Percentiles rank a stretch among this genome's conserved stretches.
Evolutionary conservation across 345 rosid genomes (phyloP).

Genomic region (Brassica cretica): DNA sequence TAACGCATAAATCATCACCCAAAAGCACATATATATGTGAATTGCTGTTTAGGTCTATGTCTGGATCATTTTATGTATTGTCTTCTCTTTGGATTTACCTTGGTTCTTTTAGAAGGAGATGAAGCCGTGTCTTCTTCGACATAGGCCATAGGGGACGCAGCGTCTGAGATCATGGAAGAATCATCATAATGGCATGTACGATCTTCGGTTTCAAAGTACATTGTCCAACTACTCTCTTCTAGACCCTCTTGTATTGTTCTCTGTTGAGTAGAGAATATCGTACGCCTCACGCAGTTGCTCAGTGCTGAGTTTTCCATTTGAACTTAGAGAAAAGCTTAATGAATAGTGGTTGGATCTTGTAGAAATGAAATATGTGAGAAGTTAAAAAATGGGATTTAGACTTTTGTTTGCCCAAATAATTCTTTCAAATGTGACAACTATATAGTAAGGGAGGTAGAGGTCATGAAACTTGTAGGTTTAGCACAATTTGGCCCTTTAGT

Average conservation of each 20-base stretch:
- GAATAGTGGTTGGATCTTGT: slow-evolving; percentile 1
- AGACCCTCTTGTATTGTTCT: slow-evolving; percentile 23
- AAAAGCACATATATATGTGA: neutral
- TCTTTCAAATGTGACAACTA: slow-evolving; percentile 26
- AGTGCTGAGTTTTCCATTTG: slow-evolving; percentile 34
- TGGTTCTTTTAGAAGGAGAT: slow-evolving; percentile 40
- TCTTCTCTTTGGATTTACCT: slow-evolving; percentile 23
- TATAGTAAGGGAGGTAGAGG: slow-evolving; percentile 16
- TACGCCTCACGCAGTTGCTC: slow-evolving; percentile 30
- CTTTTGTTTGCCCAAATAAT: slow-evolving; percentile 7
- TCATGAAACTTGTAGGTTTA: slow-evolving; percentile 22
- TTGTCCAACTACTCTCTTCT: slow-evolving; percentile 45
- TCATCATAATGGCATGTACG: slow-evolving; percentile 19
- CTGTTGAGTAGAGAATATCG: slow-evolving; percentile 22
- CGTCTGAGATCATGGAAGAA: slow-evolving; percentile 41
- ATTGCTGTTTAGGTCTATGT: neutral
- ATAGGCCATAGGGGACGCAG: slow-evolving; percentile 32
- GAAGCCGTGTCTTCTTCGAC: slow-evolving; percentile 40
- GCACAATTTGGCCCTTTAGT: slow-evolving; percentile 22
- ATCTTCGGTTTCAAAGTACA: slow-evolving; percentile 39
- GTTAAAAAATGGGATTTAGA: slow-evolving; percentile 13
- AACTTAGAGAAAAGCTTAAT: neutral
- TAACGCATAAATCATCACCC: neutral
- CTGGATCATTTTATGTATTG: neutral
- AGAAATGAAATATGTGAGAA: neutral